Conservation (phyloP, 2,329 filamentous ascomycete species). For the Pleomassaria siparia region DNA sequence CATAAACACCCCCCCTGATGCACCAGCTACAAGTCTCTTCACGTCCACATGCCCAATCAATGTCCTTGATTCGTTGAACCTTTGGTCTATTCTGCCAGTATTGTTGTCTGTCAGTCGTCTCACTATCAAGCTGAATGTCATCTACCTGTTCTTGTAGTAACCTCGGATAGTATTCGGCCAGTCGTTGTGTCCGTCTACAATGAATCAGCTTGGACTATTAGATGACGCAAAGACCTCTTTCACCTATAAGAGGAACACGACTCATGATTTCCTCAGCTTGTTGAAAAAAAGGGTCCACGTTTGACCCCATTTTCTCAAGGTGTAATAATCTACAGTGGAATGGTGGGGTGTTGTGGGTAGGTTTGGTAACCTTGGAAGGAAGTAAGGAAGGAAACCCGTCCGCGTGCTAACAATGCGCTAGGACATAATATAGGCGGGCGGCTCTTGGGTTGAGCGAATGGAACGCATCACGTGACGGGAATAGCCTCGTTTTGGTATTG, state of each 20-base stretch:
- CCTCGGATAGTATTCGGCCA: constrained; percentile 7
- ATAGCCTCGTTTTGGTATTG: too few species aligned
- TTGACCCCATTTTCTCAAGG: too few species aligned
- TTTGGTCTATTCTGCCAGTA: background rate
- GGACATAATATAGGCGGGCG: too few species aligned
- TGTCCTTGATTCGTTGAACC: background rate
- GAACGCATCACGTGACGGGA: too few species aligned
- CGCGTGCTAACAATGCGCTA: too few species aligned
- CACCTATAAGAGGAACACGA: constrained; percentile 7
- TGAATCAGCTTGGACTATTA: background rate
- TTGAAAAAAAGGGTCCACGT: background rate
- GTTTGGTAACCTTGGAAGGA: too few species aligned
- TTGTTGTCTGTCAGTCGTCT: background rate
- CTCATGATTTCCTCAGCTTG: constrained; percentile 2
- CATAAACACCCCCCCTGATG: constrained; percentile 5
- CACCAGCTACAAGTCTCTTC: constrained; percentile 1
- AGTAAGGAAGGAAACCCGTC: too few species aligned
- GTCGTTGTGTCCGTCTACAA: constrained; percentile 15
- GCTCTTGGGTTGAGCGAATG: too few species aligned
- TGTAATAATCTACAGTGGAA: too few species aligned
- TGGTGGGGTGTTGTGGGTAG: too few species aligned
- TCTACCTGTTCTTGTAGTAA: constrained; percentile 7
- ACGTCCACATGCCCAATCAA: constrained; percentile 7
- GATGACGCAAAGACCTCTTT: background rate
- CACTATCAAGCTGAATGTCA: background rate